Evolutionary conservation across 1,284 basidiomycete species (phyloP).

Genomic region (Moesziomyces sp.): DNA sequence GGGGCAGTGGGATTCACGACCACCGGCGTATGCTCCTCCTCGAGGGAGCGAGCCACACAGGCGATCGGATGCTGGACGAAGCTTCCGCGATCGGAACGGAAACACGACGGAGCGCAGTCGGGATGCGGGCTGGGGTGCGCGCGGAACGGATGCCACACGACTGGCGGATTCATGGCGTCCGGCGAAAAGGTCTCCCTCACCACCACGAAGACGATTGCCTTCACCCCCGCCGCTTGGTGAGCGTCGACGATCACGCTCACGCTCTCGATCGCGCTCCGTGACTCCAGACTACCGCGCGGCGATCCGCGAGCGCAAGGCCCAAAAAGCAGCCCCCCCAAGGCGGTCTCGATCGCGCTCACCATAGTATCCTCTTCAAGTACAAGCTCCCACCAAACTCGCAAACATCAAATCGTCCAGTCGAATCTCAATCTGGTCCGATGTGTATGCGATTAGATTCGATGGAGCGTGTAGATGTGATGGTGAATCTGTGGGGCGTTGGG

Average conservation of each 20-base stretch:
- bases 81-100: constrained; percentile 55
- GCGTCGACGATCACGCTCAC: constrained; percentile 9
- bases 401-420: background rate
- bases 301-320: constrained; percentile 9
- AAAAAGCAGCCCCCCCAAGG: background rate
- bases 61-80: background rate
- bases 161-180: constrained; percentile 6
- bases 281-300: constrained; percentile 40
- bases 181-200: constrained; percentile 11
- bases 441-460: constrained; percentile 7
- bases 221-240: constrained; percentile 2
- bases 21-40: constrained; percentile 8
- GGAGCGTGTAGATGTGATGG: constrained; percentile 33
- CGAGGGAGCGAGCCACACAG: constrained; percentile 1
- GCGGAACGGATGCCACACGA: constrained; percentile 2
- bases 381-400: too few relatives aligned
- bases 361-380: too few relatives aligned
- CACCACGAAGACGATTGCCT: constrained; percentile 8
- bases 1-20: constrained; percentile 3
- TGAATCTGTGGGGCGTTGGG: constrained; percentile 26
- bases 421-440: too few relatives aligned
- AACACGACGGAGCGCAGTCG: constrained; percentile 70
- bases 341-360: background rate
- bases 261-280: constrained; percentile 14
- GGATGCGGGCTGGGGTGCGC: constrained; percentile 59